Evolutionary conservation across 805 yeast genomes (phyloP), one percentile per base, ranked within the genome.

Genomic region (Yarrowia yakushimensis): DNA sequence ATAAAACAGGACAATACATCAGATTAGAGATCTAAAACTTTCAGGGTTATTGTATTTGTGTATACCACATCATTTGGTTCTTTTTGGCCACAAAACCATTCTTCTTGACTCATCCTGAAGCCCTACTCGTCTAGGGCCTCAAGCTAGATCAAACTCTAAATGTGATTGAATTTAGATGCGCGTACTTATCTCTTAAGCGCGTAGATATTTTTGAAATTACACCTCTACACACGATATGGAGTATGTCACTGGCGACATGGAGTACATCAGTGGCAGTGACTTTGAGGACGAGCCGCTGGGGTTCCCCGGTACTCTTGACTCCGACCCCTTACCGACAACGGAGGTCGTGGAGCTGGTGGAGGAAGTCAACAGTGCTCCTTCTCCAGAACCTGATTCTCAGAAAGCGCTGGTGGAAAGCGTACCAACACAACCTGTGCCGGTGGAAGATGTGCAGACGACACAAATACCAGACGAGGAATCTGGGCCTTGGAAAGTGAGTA

Each of bases 251-350:
- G 36, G 52, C 52, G 52, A 22, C 37, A 48, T 48, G 55, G 59
- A 52, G 31, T 25, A 52, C 18, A 31, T 52, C 43, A 52, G 59
- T 36, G 59, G 59, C 59, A 52, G 59, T 18, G 59, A 52, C 59
- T 52, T 52, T 36, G 59, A 52, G 43, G 59, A 52, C 43, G 59
- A 52, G 59, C 33, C 20, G 23, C 43, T 52, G 43, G 59, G 43
- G 17, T 52, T 52, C 43, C 59, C 59, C 13, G 41, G 57, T n/a
- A 48, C 57, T 4, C 57, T 48, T 7, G 57, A 48, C 9, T 48
- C 57, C 22, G 57, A 48, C 42, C 57, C 57, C 9, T 17, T 48
- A n/a, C 57, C 57, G 11, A 9, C 41, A 13, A 9, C 20, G 3
- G 57, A 33, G 57, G 23, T 10, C 20, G 30, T 23, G 30, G 30